Evolutionary conservation across 2,329 filamentous ascomycete species (phyloP), one percentile per base, ranked within the genome.

Genomic region (Cadophora gregata): DNA sequence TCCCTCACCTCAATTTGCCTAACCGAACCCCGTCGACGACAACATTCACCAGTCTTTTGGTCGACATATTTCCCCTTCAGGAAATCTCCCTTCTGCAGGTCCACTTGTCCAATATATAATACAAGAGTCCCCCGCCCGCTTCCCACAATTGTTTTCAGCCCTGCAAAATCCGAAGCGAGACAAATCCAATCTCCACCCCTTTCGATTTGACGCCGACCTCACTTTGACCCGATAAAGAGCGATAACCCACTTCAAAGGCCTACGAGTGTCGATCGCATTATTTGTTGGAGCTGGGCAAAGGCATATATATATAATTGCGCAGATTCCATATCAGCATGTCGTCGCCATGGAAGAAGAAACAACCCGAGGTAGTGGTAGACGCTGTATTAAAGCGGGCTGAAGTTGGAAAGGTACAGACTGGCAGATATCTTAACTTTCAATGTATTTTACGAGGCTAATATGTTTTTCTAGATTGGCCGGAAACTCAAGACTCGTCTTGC

Each of bases 401-500:
- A 83, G 86, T 92, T 74, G 90, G 89, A 83, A 92, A 91, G 85
- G 90, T 92, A 82, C 8, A 21, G 76, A 84, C 59, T 36, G 79
- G n/a, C n/a, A n/a, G n/a, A 66, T 67, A 56, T 47, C 47, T 60
- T 33, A 29, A 64, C 3, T 58, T 33, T 25, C 9, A n/a, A 59
- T 63, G 61, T 65, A 24, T 14, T 12, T 25, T 16, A 27, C 33
- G 62, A 65, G 67, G 59, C 68, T 74, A 70, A 74, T 31, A 58
- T 50, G n/a, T 33, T 31, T 59, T 53, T 62, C 64, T 77, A 98
- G 96, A 97, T 99, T 83, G 96, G 94, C 74, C 87, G 95, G 78
- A 92, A 91, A 76, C 85, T 99, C 64, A 93, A 98, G 81, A 93
- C 97, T 82, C 93, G 95, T 70, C 88, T 99, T 67, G 95, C 96